These are phyloP conservation scores for Boletales sp. DNA, from an alignment of 768 basidiomycete species.

Conservation along the genomic window DNA sequence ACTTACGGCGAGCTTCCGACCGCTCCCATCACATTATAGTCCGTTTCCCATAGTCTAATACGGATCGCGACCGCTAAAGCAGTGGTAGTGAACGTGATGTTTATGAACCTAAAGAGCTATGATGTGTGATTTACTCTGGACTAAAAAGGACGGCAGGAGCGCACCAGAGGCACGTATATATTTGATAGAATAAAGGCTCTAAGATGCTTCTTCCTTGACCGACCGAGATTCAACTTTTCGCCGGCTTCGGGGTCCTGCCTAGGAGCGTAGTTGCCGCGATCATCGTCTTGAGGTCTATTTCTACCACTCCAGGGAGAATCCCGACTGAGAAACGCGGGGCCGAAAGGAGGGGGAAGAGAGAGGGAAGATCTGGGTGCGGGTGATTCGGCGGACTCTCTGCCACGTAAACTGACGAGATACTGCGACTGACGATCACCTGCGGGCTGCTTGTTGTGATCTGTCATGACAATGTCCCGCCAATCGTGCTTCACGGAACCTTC, in stretches of 20 bases:
- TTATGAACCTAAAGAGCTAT: constrained; percentile 81
- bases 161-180: constrained; percentile 73
- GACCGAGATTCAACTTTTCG: constrained; percentile 26
- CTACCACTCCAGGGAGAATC: constrained; percentile 53
- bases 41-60: constrained; percentile 59
- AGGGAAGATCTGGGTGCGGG: constrained; percentile 21
- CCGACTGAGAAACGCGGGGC: constrained; percentile 63
- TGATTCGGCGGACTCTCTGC: constrained; percentile 21
- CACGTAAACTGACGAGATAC: constrained; percentile 6
- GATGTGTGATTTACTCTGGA: constrained; percentile 7
- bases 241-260: constrained; percentile 27
- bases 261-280: constrained; percentile 14
- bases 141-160: constrained; percentile 18
- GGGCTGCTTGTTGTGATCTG: neutral
- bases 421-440: constrained; percentile 17
- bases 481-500: constrained; percentile 18
- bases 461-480: constrained; percentile 1
- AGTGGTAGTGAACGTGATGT: constrained; percentile 76
- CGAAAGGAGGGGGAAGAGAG: constrained; percentile 37
- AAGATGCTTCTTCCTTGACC: constrained; percentile 44
- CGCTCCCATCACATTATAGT: constrained; percentile 54
- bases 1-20: constrained; percentile 81
- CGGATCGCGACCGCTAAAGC: constrained; percentile 77
- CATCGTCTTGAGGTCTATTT: constrained; percentile 6
- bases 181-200: constrained; percentile 71